A percentile compares a stretch with the other conserved stretches of the same genome.
phyloP scores from a whole-genome alignment of 2,329 filamentous ascomycete genomes.

The Teratosphaeriaceae sp. region DNA sequence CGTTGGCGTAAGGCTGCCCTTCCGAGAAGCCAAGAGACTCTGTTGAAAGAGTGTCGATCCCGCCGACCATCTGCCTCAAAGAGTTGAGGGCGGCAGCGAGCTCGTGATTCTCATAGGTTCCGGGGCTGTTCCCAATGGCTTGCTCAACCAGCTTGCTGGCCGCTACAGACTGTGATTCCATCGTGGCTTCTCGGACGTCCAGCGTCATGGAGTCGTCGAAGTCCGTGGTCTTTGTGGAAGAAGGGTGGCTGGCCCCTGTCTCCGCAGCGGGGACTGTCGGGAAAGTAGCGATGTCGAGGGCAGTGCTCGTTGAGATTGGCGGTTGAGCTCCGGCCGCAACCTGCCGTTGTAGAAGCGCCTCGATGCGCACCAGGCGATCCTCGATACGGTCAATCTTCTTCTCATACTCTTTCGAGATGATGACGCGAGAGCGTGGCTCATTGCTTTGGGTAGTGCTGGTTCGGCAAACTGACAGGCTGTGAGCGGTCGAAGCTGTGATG shows the following conservation, averaged over 20 bases:
- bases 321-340: too few relatives aligned
- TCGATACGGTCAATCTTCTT: conserved; percentile 20
- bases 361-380: conserved; percentile 15
- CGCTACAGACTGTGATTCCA: conserved; percentile 6
- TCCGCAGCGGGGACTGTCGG: too few relatives aligned
- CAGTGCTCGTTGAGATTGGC: too few relatives aligned
- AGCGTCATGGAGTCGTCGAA: too few relatives aligned
- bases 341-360: conserved; percentile 12
- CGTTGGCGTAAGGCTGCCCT: too few relatives aligned
- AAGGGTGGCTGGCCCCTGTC: not conserved
- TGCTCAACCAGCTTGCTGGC: conserved; percentile 10
- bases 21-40: too few relatives aligned
- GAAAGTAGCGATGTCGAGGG: not conserved
- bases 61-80: conserved; percentile 10
- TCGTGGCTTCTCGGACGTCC: conserved; percentile 10
- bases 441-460: conserved; percentile 4
- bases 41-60: too few relatives aligned
- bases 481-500: not conserved
- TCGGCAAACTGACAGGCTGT: conserved; percentile 7
- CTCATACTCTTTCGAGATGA: conserved; percentile 15
- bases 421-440: conserved; percentile 12
- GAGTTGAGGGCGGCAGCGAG: conserved; percentile 8
- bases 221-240: too few relatives aligned
- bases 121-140: conserved; percentile 9
- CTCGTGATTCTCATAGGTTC: conserved; percentile 6